Conservation (phyloP, 371 early-diverging fungal genomes). For the Syncephalastrum contaminatum region DNA sequence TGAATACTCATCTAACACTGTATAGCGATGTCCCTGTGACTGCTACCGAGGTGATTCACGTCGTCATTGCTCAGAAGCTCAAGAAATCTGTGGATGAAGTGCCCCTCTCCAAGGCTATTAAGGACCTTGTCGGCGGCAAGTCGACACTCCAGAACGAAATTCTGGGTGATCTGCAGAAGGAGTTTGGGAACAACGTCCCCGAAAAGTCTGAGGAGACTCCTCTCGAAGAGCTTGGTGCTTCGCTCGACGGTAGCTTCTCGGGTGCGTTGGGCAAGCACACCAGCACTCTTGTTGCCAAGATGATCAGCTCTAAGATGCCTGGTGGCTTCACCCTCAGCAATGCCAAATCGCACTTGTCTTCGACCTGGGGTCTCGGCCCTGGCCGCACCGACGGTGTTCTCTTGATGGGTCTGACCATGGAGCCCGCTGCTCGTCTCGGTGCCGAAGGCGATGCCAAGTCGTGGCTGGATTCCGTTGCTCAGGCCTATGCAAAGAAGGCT, state of each 20-base stretch:
- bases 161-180: constrained; percentile 92
- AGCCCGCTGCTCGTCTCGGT: constrained; percentile 81
- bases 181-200: constrained; percentile 84
- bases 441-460: constrained; percentile 85
- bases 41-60: constrained; percentile 77
- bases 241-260: constrained; percentile 61
- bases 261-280: constrained; percentile 87
- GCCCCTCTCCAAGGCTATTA: constrained; percentile 78
- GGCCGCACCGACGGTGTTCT: constrained; percentile 83
- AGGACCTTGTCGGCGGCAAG: constrained; percentile 94
- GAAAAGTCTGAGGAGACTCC: constrained; percentile 94
- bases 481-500: constrained; percentile 77
- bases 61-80: constrained; percentile 89
- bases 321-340: constrained; percentile 86
- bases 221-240: constrained; percentile 78
- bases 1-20: not conserved
- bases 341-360: constrained; percentile 72
- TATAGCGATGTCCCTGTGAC: constrained; percentile 75
- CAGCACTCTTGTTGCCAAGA: constrained; percentile 73
- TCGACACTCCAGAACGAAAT: constrained; percentile 97
- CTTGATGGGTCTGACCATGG: constrained; percentile 82
- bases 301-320: constrained; percentile 92
- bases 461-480: constrained; percentile 82
- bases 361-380: constrained; percentile 83
- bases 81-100: constrained; percentile 82